phyloP scores from a whole-genome alignment of 257 asterid species.

The Jaltomata sinuosa region DNA sequence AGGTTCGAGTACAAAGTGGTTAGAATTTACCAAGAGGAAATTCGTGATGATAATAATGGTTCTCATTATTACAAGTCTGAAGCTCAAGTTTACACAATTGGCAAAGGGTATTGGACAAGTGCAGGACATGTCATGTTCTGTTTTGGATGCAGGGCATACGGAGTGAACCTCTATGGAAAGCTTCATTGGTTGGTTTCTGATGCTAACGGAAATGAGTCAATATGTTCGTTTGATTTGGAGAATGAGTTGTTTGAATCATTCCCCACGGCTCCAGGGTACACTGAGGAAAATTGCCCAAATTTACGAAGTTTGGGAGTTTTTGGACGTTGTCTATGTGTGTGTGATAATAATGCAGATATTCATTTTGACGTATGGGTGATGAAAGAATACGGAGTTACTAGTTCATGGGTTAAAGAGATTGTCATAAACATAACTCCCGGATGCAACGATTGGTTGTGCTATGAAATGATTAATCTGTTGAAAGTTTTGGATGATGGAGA shows the following conservation, averaged over 20 bases:
- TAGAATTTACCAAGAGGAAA: constrained; percentile 31
- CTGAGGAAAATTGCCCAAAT: background rate
- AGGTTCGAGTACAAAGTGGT: constrained; percentile 32
- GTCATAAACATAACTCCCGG: constrained; percentile 20
- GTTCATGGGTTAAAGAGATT: constrained; percentile 32
- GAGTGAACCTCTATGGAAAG: constrained; percentile 22
- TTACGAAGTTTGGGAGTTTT: constrained; percentile 27
- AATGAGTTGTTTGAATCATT: constrained; percentile 25
- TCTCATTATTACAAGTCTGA: constrained; percentile 19
- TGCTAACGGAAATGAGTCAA: constrained; percentile 17
- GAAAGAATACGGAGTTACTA: constrained; percentile 34
- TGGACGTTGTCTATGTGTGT: constrained; percentile 20
- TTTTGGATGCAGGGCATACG: constrained; percentile 11
- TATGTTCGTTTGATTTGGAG: constrained; percentile 46
- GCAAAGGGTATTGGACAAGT: constrained; percentile 21
- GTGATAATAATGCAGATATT: constrained; percentile 21
- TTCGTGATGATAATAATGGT: constrained; percentile 5
- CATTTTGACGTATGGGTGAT: constrained; percentile 40
- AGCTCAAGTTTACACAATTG: constrained; percentile 38
- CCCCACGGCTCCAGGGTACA: constrained; percentile 15
- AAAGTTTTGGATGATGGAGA: constrained; percentile 30
- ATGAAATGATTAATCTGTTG: constrained; percentile 20
- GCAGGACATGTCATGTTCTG: constrained; percentile 16
- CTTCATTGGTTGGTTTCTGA: constrained; percentile 52
- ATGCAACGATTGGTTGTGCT: constrained; percentile 13